Conservation (phyloP, 2,329 filamentous ascomycete genomes). For the Penicillium sp. region DNA sequence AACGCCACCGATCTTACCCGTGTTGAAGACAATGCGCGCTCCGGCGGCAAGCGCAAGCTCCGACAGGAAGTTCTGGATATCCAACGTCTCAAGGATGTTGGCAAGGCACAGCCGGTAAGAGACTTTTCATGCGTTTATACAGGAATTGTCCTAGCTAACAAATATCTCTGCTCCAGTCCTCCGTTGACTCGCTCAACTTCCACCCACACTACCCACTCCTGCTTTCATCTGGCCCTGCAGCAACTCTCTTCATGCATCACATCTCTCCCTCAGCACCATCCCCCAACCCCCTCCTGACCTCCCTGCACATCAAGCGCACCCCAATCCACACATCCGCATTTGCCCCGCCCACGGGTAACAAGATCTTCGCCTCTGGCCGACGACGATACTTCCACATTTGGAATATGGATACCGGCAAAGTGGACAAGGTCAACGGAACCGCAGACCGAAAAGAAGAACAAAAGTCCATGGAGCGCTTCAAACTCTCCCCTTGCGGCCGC, state of each 20-base stretch:
- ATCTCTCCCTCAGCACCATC: conserved; percentile 74
- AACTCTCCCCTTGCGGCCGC: conserved; percentile 78
- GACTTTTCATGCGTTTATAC: not conserved
- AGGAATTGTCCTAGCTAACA: conserved; percentile 7
- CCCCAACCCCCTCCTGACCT: conserved; percentile 86
- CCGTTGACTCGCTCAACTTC: conserved; percentile 82
- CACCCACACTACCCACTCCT: conserved; percentile 87
- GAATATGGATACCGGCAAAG: conserved; percentile 77
- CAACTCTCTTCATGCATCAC: conserved; percentile 85
- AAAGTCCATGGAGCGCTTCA: conserved; percentile 87
- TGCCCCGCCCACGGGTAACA: conserved; percentile 67
- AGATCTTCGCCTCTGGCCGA: conserved; percentile 84
- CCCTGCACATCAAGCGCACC: conserved; percentile 79
- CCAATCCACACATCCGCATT: conserved; percentile 85
- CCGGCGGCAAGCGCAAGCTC: conserved; percentile 66
- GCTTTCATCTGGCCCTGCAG: conserved; percentile 82
- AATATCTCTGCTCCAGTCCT: conserved; percentile 48
- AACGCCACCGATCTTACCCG: conserved; percentile 67
- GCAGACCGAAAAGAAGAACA: conserved; percentile 74
- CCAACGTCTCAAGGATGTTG: conserved; percentile 82
- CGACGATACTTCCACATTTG: conserved; percentile 92
- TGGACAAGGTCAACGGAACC: conserved; percentile 78
- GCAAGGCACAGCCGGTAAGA: conserved; percentile 68
- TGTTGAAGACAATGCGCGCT: conserved; percentile 46
- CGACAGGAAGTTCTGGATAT: conserved; percentile 88